Evolutionary conservation across 768 basidiomycete species (phyloP).

Genomic region (Mycena haematopus): DNA sequence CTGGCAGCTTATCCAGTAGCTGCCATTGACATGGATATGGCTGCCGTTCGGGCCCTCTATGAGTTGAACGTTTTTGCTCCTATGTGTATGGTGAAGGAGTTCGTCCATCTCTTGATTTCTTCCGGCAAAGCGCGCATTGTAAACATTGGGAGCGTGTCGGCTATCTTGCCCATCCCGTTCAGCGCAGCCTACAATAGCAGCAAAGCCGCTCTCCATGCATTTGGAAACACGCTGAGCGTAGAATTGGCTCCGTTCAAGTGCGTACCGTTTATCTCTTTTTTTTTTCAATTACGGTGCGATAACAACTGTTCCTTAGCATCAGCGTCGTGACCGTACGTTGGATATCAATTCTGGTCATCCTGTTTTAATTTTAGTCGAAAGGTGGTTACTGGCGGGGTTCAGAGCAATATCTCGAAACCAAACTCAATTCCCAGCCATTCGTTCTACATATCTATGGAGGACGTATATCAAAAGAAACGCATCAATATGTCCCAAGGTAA

Average conservation of each 20-base stretch:
- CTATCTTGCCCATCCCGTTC: not conserved
- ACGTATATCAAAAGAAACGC: not conserved
- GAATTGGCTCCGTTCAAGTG: slow-evolving; percentile 5
- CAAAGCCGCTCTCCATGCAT: slow-evolving; percentile 1
- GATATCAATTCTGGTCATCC: not conserved
- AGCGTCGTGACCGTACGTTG: not conserved
- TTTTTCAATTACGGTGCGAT: not conserved
- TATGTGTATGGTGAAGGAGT: slow-evolving; percentile 13
- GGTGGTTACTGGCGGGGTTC: slow-evolving; percentile 9
- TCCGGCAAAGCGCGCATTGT: slow-evolving; percentile 1
- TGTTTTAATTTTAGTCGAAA: not conserved
- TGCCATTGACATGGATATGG: slow-evolving; percentile 8
- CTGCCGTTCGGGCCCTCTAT: slow-evolving; percentile 2
- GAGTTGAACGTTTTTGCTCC: slow-evolving; percentile 9
- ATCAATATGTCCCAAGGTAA: not conserved
- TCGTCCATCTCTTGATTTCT: slow-evolving; percentile 1
- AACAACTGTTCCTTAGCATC: not conserved
- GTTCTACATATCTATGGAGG: slow-evolving; percentile 1
- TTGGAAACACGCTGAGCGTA: not conserved
- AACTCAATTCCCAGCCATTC: not conserved
- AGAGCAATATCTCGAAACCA: not conserved
- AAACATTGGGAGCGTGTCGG: not conserved
- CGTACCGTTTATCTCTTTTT: not conserved
- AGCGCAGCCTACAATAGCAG: slow-evolving; percentile 3
- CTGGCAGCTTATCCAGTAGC: slow-evolving; percentile 2